phyloP scores from a whole-genome alignment of 495 filamentous ascomycete species.

The Xylaria cubensis region DNA sequence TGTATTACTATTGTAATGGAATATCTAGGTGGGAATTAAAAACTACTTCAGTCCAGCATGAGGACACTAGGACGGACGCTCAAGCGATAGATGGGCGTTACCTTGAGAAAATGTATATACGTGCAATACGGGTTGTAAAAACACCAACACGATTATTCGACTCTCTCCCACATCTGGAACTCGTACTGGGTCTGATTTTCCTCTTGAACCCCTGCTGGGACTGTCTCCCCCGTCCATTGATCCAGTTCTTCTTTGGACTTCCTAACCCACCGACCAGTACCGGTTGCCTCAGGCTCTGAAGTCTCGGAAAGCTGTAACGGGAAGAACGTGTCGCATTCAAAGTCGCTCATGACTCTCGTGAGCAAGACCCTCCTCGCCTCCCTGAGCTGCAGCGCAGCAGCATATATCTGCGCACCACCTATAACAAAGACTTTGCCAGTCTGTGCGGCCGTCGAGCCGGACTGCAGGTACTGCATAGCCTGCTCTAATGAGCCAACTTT shows the following conservation, averaged over 20 bases:
- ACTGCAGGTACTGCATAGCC: conserved; percentile 50
- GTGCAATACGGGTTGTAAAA: conserved; percentile 12
- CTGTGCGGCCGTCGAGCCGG: conserved; percentile 28
- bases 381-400: conserved; percentile 61
- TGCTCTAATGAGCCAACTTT: conserved; percentile 59
- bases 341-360: conserved; percentile 67
- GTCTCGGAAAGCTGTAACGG: conserved; percentile 61
- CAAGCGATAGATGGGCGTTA: background rate
- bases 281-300: conserved; percentile 5
- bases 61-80: conserved; percentile 2
- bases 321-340: conserved; percentile 91
- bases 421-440: conserved; percentile 77
- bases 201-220: conserved; percentile 55
- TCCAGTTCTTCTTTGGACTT: conserved; percentile 57
- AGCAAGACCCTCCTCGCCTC: conserved; percentile 64
- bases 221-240: conserved; percentile 64
- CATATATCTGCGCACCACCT: conserved; percentile 87
- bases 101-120: conserved; percentile 21
- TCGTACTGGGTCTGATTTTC: conserved; percentile 66
- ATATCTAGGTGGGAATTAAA: background rate
- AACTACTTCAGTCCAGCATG: background rate
- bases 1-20: conserved; percentile 14
- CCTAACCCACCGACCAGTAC: conserved; percentile 52
- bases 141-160: conserved; percentile 35
- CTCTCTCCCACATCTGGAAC: conserved; percentile 70